Evolutionary conservation across 768 basidiomycete species (phyloP), one percentile per base, ranked within the genome.

Genomic region (Mycena alexandri): DNA sequence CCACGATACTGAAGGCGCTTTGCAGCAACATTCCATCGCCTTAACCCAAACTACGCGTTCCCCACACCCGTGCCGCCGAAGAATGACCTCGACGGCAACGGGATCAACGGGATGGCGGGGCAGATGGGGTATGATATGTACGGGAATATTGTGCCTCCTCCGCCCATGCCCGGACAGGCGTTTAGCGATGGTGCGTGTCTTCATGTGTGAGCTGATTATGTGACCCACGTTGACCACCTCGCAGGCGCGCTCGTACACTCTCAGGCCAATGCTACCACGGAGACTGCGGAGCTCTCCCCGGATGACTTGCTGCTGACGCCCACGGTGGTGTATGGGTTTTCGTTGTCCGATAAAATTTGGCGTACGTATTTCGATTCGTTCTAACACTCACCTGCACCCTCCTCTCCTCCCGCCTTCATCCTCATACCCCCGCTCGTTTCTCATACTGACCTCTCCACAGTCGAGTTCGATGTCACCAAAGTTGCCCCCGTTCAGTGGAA

Each of bases 321-420:
- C 0, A 84, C 87, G 0, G 79, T 86, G 42, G 84, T 90, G 3
- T 87, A 87, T 66, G 89, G 89, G 0, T 92, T 91, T 75, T 89
- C 88, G 75, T 76, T 91, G 51, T 69, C 76, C 8, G 87, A 87
- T 65, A 90, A 90, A 75, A 70, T 82, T 8, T 89, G 89, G 88
- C 75, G 88, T 89, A 72, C 69, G 87, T 61, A 8, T 50, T 25
- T 8, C 9, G 17, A 19, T 19, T 9, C n/a, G n/a, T 19, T 17
- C 3, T 42, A n/a, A n/a, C n/a, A n/a, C n/a, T n/a, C n/a, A n/a
- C n/a, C n/a, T n/a, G n/a, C n/a, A n/a, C n/a, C n/a, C n/a, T n/a
- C n/a, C n/a, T n/a, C n/a, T n/a, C n/a, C n/a, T n/a, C n/a, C n/a
- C n/a, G n/a, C n/a, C n/a, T n/a, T n/a, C n/a, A n/a, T n/a, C n/a